Evolutionary conservation across 371 early-diverging fungal genomes (phyloP).

Genomic region (Rhizopus arrhizus): DNA sequence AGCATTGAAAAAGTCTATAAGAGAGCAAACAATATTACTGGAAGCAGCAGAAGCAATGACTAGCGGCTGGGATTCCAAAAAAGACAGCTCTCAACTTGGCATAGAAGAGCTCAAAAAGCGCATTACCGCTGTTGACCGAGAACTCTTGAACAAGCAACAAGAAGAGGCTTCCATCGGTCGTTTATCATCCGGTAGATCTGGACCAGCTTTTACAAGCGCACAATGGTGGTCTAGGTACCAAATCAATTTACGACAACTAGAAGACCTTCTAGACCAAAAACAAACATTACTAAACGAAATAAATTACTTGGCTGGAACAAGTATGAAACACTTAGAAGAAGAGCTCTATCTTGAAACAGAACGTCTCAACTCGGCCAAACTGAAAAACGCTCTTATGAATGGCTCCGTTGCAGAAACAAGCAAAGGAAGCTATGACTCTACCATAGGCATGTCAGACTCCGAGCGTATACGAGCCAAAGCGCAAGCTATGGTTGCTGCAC

Average conservation of each 20-base stretch:
- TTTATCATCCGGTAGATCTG: constrained; percentile 1
- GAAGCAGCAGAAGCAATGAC: constrained; percentile 4
- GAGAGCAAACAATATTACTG: constrained; percentile 29
- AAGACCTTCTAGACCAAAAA: constrained; percentile 37
- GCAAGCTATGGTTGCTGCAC: constrained; percentile 44
- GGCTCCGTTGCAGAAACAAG: background rate
- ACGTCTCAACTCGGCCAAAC: constrained; percentile 14
- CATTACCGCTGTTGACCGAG: constrained; percentile 25
- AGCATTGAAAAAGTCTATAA: constrained; percentile 20
- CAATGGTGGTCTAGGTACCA: constrained; percentile 40
- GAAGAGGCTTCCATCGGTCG: constrained; percentile 13
- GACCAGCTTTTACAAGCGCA: constrained; percentile 4
- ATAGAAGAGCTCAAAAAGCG: constrained; percentile 35
- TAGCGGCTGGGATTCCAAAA: background rate
- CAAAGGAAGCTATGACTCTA: background rate
- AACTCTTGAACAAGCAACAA: constrained; percentile 22
- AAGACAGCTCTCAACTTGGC: constrained; percentile 1
- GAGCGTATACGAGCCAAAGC: constrained; percentile 42
- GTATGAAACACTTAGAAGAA: constrained; percentile 22
- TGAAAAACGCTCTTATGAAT: constrained; percentile 19
- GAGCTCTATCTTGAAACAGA: constrained; percentile 31
- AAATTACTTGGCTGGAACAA: constrained; percentile 35
- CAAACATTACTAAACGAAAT: constrained; percentile 37
- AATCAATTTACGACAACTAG: constrained; percentile 35
- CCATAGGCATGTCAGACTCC: constrained; percentile 28